phyloP scores from a whole-genome alignment of 345 rosid species.

The Rhodomyrtus tomentosa region DNA sequence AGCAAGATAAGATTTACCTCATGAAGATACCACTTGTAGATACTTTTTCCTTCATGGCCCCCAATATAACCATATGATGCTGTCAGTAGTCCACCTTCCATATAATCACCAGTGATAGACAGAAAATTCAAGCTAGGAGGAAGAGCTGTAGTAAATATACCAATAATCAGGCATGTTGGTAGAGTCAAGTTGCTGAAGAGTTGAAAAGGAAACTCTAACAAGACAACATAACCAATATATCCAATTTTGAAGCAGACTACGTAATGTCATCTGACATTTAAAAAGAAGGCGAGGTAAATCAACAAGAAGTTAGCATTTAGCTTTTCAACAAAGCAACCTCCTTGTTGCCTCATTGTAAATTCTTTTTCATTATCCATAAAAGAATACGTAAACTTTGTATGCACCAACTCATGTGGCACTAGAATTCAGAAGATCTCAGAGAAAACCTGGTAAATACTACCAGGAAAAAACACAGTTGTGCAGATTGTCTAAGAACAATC shows the following conservation, averaged over 20 bases:
- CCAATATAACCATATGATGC: conserved; percentile 97
- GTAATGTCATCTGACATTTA: background rate
- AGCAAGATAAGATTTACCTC: conserved; percentile 41
- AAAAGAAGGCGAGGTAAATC: background rate
- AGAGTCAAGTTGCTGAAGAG: background rate
- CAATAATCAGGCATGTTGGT: background rate
- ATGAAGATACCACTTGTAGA: conserved; percentile 80
- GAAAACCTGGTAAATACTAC: background rate
- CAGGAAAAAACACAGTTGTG: background rate
- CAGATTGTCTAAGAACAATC: background rate
- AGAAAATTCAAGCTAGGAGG: conserved; percentile 94
- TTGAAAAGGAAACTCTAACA: background rate
- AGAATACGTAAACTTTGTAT: background rate
- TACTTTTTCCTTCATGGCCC: conserved; percentile 91
- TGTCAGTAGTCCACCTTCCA: conserved; percentile 77
- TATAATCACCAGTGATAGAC: conserved; percentile 78
- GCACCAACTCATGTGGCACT: background rate
- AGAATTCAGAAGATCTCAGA: background rate
- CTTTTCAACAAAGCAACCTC: background rate
- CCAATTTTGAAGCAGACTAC: background rate
- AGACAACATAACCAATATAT: background rate
- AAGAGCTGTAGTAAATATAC: conserved; percentile 46
- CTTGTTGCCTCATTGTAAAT: background rate
- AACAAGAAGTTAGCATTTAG: background rate
- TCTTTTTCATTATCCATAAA: background rate